Evolutionary conservation across 2,329 filamentous ascomycete genomes (phyloP), one percentile per base, ranked within the genome.

Genomic region (Cercospora canescens): DNA sequence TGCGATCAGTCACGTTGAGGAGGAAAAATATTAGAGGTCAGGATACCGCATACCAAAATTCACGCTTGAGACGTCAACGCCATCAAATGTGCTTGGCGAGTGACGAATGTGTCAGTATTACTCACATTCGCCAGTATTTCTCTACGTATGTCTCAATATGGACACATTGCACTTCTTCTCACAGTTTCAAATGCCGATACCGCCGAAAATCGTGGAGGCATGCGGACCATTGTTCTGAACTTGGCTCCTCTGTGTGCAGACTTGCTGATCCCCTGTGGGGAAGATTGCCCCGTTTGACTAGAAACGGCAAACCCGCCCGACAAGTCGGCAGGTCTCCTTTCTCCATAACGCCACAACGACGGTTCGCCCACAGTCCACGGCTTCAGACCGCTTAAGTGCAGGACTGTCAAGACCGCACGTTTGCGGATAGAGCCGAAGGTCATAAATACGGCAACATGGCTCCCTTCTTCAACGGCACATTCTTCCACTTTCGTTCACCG

Each of bases 1-100:
- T 56, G 66, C 73, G 14, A 62, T 62, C 16, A 69, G 66, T 28
- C 71, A 74, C 35, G 58, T 64, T 18, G 70, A 71, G 61, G 67
- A 76, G 59, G 54, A 39, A 37, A 30, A 28, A 30, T 60, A 60
- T 26, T 48, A 60, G 57, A 45, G 8, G 8, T 18, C 1, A 24
- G 28, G 30, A 1, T 28, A 1, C 32, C 6, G 34, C 9, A 37
- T 21, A 41, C 4, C n/a, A 14, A 50, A 50, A 26, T 50, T 28
- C 14, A 9, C 1, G 45, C 45, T 12, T 28, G 24, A 50, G 45
- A 26, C 26, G 14, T 28, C 1, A 6, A 2, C 28, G 45, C 45
- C 1, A 1, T 30, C 4, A 24, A 26, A 7, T 28, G 28, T 50
- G 45, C 14, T 50, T 50, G 45, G 24, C 21, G 11, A 50, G 26